Evolutionary conservation across 352 stramenopile species (phyloP), one percentile per base, ranked within the genome.

Genomic region (Phytophthora citricola): DNA sequence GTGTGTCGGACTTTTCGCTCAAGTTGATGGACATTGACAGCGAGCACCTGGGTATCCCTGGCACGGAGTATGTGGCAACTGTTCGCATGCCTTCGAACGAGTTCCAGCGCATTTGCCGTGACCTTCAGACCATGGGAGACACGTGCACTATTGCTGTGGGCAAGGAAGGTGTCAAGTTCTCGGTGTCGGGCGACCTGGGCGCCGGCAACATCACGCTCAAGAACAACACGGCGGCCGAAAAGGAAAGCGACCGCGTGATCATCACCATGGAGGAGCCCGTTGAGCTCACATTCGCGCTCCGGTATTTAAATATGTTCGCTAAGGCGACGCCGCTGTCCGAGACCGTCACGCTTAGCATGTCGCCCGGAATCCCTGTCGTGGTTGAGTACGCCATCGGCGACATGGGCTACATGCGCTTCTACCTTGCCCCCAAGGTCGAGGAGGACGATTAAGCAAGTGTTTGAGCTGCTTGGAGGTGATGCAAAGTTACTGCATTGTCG

Each of bases 11-110:
- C 62, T 98, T 98, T 73, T 98, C 98, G 73, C 86, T 99, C 54
- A 99, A 99, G 90, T 91, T 99, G 47, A 99, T 99, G 97, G 98
- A 99, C 76, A 99, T 99, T 89, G 97, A 99, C 74, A 97, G 85
- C 58, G 98, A 99, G 70, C 97, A 99, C 78, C 81, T 99, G 36
- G 97, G 96, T 39, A 99, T 99, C 64, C 98, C 98, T 4, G 96
- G 98, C 54, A 99, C 97, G 15, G 96, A 99, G 70, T 99, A 99
- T 89, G 98, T 99, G 66, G 96, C 93, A 47, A 94, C 82, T 4
- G 89, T 98, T 53, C 89, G 81, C 56, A 99, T 99, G 97, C 94
- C 97, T 5, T 91, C 96, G 34, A 72, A 67, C 24, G 98, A 99
- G 85, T 99, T 99, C 79, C 94, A 99, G 80, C 90, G 97, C 63